Percentiles rank a stretch among this genome's conserved stretches.
These are phyloP conservation scores for Rhododendron henanense DNA, from an alignment of 148 eudicot species.

Conservation along the genomic window DNA sequence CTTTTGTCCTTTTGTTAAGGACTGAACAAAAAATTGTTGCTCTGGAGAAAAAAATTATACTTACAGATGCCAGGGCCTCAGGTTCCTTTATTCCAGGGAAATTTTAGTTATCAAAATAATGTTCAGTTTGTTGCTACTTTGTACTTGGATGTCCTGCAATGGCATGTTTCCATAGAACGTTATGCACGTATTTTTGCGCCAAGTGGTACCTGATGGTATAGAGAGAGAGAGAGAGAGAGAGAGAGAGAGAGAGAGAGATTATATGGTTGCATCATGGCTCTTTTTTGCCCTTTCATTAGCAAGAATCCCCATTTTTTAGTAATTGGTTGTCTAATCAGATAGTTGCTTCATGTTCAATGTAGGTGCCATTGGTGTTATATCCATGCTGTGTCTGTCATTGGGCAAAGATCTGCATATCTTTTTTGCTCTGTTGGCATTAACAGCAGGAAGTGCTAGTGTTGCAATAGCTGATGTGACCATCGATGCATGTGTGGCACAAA, in stretches of 20 bases:
- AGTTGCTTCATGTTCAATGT: conserved; percentile 17
- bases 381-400: conserved; percentile 73
- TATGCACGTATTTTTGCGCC: background rate
- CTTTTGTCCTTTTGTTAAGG: background rate
- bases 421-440: conserved; percentile 60
- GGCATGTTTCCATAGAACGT: background rate
- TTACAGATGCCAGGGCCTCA: background rate
- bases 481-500: conserved; percentile 98
- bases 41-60: background rate
- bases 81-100: background rate
- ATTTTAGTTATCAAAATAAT: background rate
- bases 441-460: conserved; percentile 63
- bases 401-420: conserved; percentile 56
- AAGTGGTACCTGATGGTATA: background rate
- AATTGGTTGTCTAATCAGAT: background rate
- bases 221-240: too few relatives aligned
- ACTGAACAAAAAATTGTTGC: background rate
- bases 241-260: too few relatives aligned
- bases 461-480: conserved; percentile 96
- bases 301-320: background rate
- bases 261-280: background rate
- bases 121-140: background rate
- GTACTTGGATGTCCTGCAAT: background rate
- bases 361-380: conserved; percentile 64
- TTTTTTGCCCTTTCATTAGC: background rate